Base-by-base conservation (phyloP, 2,329 filamentous ascomycete genomes). In the Nothophoma quercina region DNA sequence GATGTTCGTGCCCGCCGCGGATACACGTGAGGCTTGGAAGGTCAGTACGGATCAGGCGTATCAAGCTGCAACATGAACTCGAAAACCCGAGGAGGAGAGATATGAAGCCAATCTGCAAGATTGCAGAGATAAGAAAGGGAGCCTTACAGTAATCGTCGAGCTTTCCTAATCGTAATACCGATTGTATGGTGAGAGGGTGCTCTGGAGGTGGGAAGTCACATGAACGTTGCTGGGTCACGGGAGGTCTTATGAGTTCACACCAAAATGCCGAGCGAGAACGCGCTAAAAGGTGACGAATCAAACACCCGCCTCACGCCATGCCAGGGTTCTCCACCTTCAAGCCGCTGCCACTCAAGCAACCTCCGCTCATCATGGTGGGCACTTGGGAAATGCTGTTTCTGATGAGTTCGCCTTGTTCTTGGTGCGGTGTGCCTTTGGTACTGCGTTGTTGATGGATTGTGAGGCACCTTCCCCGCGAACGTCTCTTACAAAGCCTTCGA, bases 1-100 rank as follows among this genome's bases (percentile, higher is more conserved):
- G 50, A 34, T 48, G 50, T 53, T 53, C 50, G 50, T 53, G 43
- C 50, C 32, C 50, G 32, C 50, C 42, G 50, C 50, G 43, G 50
- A 53, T 33, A 53, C 50, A 53, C 50, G 50, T 53, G 50, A 53
- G 50, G 51, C 51, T 55, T 55, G 51, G 51, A 45, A 49, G 45
- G 39, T 55, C 51, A 55, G 39, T 39, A 49, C 35, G 22, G 51
- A 40, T 49, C 44, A 49, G 39, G 45, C 30, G 51, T 41, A 23
- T 44, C 26, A 36, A 34, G 40, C 40, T 49, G 41, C 39, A 49
- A 53, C 50, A 35, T 48, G 43, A 53, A 51, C 34, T 28, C n/a
- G 7, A 22, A 7, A 44, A 33, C 7, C 7, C 5, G n/a, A 19
- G 12, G 16, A n/a, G 13, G 30, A 12, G 16, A 33, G 43, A 16